Evolutionary conservation across 768 basidiomycete species (phyloP).

Genomic region (Boletus reticuloceps): DNA sequence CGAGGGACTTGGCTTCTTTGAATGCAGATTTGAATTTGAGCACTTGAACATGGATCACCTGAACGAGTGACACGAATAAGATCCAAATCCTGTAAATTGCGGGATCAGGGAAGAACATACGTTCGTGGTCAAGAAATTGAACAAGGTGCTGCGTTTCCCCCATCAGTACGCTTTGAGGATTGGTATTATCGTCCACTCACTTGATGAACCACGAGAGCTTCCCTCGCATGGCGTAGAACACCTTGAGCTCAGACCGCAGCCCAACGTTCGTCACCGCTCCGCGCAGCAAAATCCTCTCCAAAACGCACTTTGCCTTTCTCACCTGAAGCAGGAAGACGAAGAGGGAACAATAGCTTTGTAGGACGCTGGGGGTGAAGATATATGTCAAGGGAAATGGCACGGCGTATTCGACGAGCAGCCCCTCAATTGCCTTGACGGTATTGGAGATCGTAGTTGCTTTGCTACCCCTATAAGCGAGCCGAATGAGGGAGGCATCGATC

Average conservation of each 20-base stretch:
- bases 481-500: slow-evolving; percentile 68
- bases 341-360: slow-evolving; percentile 61
- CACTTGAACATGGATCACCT: slow-evolving; percentile 72
- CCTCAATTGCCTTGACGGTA: slow-evolving; percentile 65
- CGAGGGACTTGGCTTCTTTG: slow-evolving; percentile 56
- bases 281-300: slow-evolving; percentile 69
- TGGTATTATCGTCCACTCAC: slow-evolving; percentile 41
- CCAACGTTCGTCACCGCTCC: slow-evolving; percentile 39
- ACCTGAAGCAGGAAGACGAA: slow-evolving; percentile 76
- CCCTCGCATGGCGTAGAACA: slow-evolving; percentile 73
- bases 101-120: slow-evolving; percentile 38
- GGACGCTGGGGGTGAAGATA: slow-evolving; percentile 57
- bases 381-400: slow-evolving; percentile 81
- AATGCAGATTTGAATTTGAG: slow-evolving; percentile 58
- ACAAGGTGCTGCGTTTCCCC: slow-evolving; percentile 46
- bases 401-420: slow-evolving; percentile 72
- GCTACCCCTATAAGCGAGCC: slow-evolving; percentile 61
- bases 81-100: background rate
- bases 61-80: slow-evolving; percentile 1
- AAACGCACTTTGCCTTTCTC: slow-evolving; percentile 62
- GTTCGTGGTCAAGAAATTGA: slow-evolving; percentile 73
- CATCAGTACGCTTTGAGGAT: background rate
- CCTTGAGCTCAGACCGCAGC: slow-evolving; percentile 52
- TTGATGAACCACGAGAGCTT: slow-evolving; percentile 84
- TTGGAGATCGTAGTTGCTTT: slow-evolving; percentile 44